phyloP scores from a whole-genome alignment of 768 basidiomycete species.

The Pleurotus platypus region DNA sequence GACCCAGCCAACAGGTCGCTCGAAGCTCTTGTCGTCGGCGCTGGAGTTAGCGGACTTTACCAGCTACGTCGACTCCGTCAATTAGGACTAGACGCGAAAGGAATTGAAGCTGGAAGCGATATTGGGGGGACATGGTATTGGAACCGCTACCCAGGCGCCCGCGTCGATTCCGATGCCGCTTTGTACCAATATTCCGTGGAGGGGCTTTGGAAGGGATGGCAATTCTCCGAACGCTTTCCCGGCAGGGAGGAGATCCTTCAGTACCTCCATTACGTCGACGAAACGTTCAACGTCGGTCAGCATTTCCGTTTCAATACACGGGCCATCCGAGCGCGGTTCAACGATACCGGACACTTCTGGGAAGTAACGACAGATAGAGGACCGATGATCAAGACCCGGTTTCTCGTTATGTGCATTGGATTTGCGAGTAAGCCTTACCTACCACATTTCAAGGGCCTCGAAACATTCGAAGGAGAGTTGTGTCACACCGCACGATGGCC shows the following conservation, averaged over 20 bases:
- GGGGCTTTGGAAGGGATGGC: constrained; percentile 7
- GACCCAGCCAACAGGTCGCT: not conserved
- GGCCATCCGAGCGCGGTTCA: constrained; percentile 18
- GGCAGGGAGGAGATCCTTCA: constrained; percentile 6
- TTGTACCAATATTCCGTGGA: not conserved
- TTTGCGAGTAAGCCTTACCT: constrained; percentile 18
- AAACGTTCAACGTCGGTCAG: constrained; percentile 19
- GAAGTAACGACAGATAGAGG: constrained; percentile 17
- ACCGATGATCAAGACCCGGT: constrained; percentile 12
- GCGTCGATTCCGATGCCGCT: constrained; percentile 6
- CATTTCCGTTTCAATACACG: constrained; percentile 20
- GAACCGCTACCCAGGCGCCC: constrained; percentile 5
- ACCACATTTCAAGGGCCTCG: constrained; percentile 17
- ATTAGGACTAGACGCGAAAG: not conserved
- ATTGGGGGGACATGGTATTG: constrained; percentile 10
- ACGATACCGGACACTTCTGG: constrained; percentile 16
- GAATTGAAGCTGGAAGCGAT: constrained; percentile 9
- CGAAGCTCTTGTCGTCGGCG: constrained; percentile 4
- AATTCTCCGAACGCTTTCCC: not conserved
- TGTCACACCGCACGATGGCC: constrained; percentile 22
- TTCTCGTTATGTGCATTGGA: constrained; percentile 20
- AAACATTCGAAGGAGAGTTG: constrained; percentile 17
- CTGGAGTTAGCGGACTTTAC: constrained; percentile 1
- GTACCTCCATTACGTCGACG: constrained; percentile 20
- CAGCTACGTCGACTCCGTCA: not conserved